Evolutionary conservation across 2,329 filamentous ascomycete species (phyloP), one percentile per base, ranked within the genome.

Genomic region (Fonsecaea pugnacius): DNA sequence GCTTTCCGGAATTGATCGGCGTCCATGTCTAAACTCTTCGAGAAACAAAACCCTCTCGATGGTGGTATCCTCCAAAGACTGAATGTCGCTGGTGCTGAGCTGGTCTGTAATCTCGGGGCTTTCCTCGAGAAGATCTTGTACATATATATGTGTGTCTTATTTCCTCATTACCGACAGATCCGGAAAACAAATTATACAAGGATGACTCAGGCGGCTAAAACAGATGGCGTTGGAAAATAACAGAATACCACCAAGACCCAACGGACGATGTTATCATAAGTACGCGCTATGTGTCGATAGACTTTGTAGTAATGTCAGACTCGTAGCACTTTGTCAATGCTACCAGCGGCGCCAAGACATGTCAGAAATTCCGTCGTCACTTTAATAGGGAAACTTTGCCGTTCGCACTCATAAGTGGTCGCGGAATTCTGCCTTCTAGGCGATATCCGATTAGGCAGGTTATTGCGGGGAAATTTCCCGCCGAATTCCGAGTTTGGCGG

Each of bases 1-100:
- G 91, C 91, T 66, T 86, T 80, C 69, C 87, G 85, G 77, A 96
- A 97, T 72, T 94, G 86, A 62, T 88, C 81, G 32, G 88, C 87
- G 73, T 96, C 87, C 93, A 96, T 96, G 52, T 43, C 46, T 56
- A 60, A n/a, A 16, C 32, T 59, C 46, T 14, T 55, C 32, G 58
- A 21, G 27, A 8, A 33, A n/a, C 14, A 30, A 16, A 32, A 8
- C 38, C 18, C 6, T 59, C 35, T 36, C 24, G 18, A 40, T 38
- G 8, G 7, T 24, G 21, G 50, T 30, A 30, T 30, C 10, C 46
- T 32, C 16, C 2, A 33, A n/a, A 24, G 16, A 14, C 12, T 9
- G 7, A 56, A 40, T 56, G 51, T 18, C 27, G 4, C 6, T n/a
- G 30, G 33, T 33, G 51, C n/a, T 27, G 43, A 7, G 21, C 18